A percentile compares a stretch with the other conserved stretches of the same genome.
Conservation (phyloP, 495 filamentous ascomycete genomes). For the Melanomma pulvis-pyrius region DNA sequence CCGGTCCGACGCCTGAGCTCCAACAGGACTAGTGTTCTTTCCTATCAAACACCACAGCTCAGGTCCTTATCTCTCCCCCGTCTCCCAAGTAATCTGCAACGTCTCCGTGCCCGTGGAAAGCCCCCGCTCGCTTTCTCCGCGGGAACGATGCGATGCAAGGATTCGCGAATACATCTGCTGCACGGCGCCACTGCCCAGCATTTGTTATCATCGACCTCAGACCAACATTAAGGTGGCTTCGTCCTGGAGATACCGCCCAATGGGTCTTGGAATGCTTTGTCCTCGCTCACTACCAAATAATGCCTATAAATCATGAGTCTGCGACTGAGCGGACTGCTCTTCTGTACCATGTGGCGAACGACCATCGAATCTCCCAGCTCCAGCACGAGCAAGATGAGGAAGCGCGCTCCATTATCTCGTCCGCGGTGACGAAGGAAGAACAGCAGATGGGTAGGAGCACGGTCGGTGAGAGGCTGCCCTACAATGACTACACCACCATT, state of each 20-base stretch:
- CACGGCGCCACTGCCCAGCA: constrained; percentile 4
- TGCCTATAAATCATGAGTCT: constrained; percentile 25
- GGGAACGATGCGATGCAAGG: constrained; percentile 14
- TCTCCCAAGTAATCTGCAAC: background rate
- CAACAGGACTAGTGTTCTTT: background rate
- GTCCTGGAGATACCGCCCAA: background rate
- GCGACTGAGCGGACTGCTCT: constrained; percentile 45
- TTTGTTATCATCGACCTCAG: constrained; percentile 5
- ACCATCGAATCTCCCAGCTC: constrained; percentile 41
- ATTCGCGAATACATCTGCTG: background rate
- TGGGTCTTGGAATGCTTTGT: background rate
- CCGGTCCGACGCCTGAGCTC: background rate
- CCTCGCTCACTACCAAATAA: background rate
- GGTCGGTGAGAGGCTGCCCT: constrained; percentile 59
- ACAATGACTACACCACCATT: constrained; percentile 62
- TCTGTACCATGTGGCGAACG: constrained; percentile 35
- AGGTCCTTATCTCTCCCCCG: background rate
- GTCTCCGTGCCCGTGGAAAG: background rate
- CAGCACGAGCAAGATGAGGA: constrained; percentile 45
- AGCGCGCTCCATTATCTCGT: constrained; percentile 40
- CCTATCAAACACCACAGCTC: background rate
- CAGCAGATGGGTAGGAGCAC: constrained; percentile 47
- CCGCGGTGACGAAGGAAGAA: constrained; percentile 51
- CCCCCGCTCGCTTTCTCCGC: constrained; percentile 15
- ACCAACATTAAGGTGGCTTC: constrained; percentile 11